Base-by-base conservation (phyloP, 1,284 basidiomycete genomes). In the Ceratobasidium sp. region DNA sequence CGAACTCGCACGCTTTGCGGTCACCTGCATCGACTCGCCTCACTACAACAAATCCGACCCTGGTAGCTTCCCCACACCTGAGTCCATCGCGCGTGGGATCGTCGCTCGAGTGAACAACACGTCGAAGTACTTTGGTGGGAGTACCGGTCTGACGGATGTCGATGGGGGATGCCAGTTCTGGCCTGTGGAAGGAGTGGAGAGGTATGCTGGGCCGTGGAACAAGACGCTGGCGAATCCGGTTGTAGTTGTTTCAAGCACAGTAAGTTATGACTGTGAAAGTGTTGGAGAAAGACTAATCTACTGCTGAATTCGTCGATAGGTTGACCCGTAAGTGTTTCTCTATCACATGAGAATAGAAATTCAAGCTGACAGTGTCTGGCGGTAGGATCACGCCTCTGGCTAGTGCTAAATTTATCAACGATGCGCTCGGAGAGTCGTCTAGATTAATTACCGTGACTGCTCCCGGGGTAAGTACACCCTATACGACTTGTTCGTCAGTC, bases 51-150 rank as follows among this genome's bases (percentile, higher is more conserved):
- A 31, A 24, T 44, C 33, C 14, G n/a, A 63, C 60, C 29, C 69
- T 15, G 29, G 17, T 31, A 36, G 29, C 24, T 44, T n/a, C 44
- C 54, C 48, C 29, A 57, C 64, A 17, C 62, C 51, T 19, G 36
- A 66, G 56, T 64, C 45, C 81, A 83, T 0, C 82, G 83, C 0
- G 75, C 54, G 75, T 17, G 44, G 63, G 27, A 74, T 64, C n/a
- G 6, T 69, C 17, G 33, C 31, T 11, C 44, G 71, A 24, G 47
- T 74, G 17, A 62, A 72, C 19, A 44, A 62, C 14, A 27, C 74
- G 19, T 45, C 69, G 19, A 15, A 8, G 6, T 3, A 48, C 17
- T 77, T 77, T 31, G 77, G 69, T 1, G 54, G 71, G 27, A 76
- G 73, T 29, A 31, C 67, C 1, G 56, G 48, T 9, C 22, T 56